Evolutionary conservation across 331 rosid species (phyloP), one percentile per base, ranked within the genome.

Genomic region (Spiraea crenata): DNA sequence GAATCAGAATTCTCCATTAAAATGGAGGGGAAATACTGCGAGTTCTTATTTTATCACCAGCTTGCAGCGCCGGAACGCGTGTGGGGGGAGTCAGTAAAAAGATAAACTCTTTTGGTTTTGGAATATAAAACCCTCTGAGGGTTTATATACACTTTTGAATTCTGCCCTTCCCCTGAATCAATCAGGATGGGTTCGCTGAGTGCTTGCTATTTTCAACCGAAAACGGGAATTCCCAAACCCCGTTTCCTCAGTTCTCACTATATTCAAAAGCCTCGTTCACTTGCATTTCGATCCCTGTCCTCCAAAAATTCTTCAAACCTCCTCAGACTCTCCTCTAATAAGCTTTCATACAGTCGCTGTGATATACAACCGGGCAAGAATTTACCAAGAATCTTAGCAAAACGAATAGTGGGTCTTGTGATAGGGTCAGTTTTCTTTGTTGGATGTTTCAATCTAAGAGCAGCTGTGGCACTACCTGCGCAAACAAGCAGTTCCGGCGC

Each of bases 391-490:
- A 19, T 78, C 57, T 45, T 85, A 31, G 56, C 75, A 14, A 75
- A 72, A 56, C 88, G 77, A 69, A 41, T 86, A 0, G 80, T 84
- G 70, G 75, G 82, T 76, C 80, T 90, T 50, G 79, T 90, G n/a
- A 20, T 87, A 39, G 96, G 90, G 81, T 83, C 91, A 41, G 86
- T 87, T 73, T 42, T 89, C 49, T 81, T 90, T 60, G 44, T 62
- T 57, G 90, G 86, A 45, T 89, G 74, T 81, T 84, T 84, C 64
- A 61, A 72, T 58, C 65, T 35, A 48, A 77, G 78, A 72, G 57
- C 80, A 11, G 90, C 87, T 47, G 39, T 73, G 4, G 86, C 90
- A 12, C 48, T 77, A 10, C 73, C 91, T 65, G 62, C 88, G 46
- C 83, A 69, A 60, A 65, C 78, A 12, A 84, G 73, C 16, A 63